A percentile compares a stretch with the other conserved stretches of the same genome.
Conservation (phyloP, 2,329 filamentous ascomycete genomes). For the Botryotinia narcissicola region DNA sequence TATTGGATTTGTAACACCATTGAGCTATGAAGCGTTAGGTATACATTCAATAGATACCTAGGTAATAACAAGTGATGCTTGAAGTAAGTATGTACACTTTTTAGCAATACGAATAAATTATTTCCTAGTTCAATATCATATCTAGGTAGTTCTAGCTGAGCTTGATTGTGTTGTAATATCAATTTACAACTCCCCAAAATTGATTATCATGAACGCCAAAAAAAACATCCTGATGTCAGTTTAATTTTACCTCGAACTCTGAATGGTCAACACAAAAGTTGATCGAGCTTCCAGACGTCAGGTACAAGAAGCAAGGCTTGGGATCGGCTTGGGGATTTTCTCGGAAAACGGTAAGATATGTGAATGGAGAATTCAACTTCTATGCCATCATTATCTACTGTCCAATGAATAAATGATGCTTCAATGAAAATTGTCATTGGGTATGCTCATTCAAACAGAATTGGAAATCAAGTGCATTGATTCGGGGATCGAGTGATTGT, state of each 20-base stretch:
- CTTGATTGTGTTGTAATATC: not conserved
- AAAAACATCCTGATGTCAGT: not conserved
- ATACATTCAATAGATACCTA: not conserved
- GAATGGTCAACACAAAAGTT: conserved; percentile 1
- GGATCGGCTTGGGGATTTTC: conserved; percentile 1
- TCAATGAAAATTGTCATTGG: conserved; percentile 12
- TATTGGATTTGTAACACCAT: not conserved
- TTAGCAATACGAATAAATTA: not conserved
- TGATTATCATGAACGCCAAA: not conserved
- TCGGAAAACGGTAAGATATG: conserved; percentile 15
- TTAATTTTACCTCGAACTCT: conserved; percentile 1
- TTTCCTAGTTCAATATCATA: not conserved
- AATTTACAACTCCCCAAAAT: not conserved
- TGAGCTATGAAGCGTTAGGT: not conserved
- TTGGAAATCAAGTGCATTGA: not conserved
- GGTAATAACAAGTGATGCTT: not conserved
- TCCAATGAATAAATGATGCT: conserved; percentile 17
- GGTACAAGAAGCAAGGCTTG: conserved; percentile 17
- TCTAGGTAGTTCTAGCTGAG: not conserved
- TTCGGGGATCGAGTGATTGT: conserved; percentile 13
- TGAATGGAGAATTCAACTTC: conserved; percentile 13
- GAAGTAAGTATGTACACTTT: not conserved
- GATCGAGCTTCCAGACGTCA: conserved; percentile 17
- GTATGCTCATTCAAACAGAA: not conserved
- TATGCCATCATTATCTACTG: not conserved